Conservation (phyloP, 2,329 filamentous ascomycete genomes). For the Pochonia chlamydosporia region DNA sequence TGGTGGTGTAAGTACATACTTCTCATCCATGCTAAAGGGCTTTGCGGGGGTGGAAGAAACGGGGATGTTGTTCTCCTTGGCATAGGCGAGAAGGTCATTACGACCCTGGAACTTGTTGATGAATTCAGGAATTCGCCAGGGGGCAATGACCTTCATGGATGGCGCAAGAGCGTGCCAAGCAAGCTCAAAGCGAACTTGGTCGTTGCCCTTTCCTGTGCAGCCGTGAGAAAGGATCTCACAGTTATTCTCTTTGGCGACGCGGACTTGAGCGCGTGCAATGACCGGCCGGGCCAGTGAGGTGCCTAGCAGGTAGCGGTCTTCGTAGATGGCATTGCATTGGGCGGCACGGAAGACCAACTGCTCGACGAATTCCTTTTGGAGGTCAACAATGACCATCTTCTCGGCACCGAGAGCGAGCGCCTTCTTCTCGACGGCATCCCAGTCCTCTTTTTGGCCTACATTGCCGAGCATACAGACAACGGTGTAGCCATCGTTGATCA, state of each 20-base stretch:
- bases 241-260: constrained; percentile 28
- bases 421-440: constrained; percentile 62
- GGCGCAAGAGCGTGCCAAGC: not conserved
- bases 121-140: not conserved
- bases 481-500: constrained; percentile 25
- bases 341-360: constrained; percentile 72
- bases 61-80: too few relatives aligned
- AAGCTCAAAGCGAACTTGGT: not conserved
- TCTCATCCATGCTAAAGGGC: too few relatives aligned
- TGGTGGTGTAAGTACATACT: too few relatives aligned
- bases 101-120: too few relatives aligned
- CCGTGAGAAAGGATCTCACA: constrained; percentile 40
- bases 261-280: constrained; percentile 49
- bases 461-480: constrained; percentile 7
- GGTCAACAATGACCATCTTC: constrained; percentile 49
- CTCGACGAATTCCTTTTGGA: constrained; percentile 67
- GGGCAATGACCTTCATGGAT: not conserved
- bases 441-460: constrained; percentile 63
- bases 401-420: constrained; percentile 37
- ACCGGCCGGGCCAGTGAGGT: constrained; percentile 59
- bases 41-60: too few relatives aligned
- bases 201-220: constrained; percentile 54
- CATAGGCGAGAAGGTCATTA: too few relatives aligned
- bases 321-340: constrained; percentile 55
- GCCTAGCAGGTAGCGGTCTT: constrained; percentile 45